Conservation (phyloP, 495 filamentous ascomycete genomes). For the Xylaria grammica region DNA sequence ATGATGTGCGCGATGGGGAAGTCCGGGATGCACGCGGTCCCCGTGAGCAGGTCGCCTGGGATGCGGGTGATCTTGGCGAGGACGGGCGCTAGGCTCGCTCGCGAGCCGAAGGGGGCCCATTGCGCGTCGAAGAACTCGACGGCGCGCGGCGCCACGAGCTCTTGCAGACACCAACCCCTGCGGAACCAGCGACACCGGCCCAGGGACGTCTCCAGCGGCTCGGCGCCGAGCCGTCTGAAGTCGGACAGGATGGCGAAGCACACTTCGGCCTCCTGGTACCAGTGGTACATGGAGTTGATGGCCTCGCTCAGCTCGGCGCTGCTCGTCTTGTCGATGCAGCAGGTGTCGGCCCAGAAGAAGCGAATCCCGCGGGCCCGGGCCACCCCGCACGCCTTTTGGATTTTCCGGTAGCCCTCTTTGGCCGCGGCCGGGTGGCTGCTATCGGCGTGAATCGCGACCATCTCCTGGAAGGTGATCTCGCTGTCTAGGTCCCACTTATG, state of each 20-base stretch:
- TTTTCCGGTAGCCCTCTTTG: constrained; percentile 30
- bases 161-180: constrained; percentile 46
- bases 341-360: constrained; percentile 46
- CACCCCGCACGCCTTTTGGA: constrained; percentile 28
- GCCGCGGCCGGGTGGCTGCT: background rate
- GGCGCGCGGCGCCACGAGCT: constrained; percentile 40
- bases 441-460: constrained; percentile 1
- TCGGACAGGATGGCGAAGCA: constrained; percentile 49
- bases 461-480: constrained; percentile 44
- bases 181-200: constrained; percentile 39
- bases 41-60: constrained; percentile 14
- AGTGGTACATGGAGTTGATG: constrained; percentile 49
- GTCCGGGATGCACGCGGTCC: constrained; percentile 25
- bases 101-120: constrained; percentile 34
- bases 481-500: constrained; percentile 47
- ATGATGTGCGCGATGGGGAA: constrained; percentile 22
- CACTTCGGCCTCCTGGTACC: constrained; percentile 39
- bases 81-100: background rate
- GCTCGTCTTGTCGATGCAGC: constrained; percentile 54
- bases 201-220: constrained; percentile 10
- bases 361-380: constrained; percentile 25
- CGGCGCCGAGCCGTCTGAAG: constrained; percentile 28
- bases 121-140: constrained; percentile 36
- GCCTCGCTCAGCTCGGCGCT: too few species aligned
- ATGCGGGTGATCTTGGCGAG: constrained; percentile 19